Evolutionary conservation across 2,329 filamentous ascomycete species (phyloP).

Genomic region (Pestalotiopsis sp.): DNA sequence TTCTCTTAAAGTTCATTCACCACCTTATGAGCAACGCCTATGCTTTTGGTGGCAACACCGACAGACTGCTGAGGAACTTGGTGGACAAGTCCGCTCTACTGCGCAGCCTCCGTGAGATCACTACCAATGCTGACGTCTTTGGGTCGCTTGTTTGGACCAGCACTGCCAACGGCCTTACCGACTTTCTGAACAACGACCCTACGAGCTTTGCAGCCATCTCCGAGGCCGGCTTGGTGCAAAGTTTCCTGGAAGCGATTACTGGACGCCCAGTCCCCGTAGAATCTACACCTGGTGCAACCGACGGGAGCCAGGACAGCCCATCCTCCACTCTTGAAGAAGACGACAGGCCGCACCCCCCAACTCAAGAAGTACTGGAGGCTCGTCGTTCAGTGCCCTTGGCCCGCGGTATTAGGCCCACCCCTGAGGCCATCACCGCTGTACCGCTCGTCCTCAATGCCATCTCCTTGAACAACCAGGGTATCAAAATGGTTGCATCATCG

Average conservation of each 20-base stretch:
- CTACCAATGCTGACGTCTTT: conserved; percentile 77
- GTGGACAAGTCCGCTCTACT: conserved; percentile 91
- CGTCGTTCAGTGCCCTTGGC: conserved; percentile 53
- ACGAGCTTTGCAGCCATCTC: conserved; percentile 96
- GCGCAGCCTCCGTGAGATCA: conserved; percentile 76
- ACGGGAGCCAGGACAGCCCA: conserved; percentile 40
- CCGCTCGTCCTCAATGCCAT: conserved; percentile 91
- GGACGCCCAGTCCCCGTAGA: conserved; percentile 47
- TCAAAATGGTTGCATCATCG: conserved; percentile 85
- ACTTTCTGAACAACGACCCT: conserved; percentile 98
- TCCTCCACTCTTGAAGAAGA: conserved; percentile 41
- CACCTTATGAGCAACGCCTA: conserved; percentile 86
- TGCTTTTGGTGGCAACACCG: conserved; percentile 75
- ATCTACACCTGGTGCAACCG: conserved; percentile 31
- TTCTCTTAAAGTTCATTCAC: conserved; percentile 93
- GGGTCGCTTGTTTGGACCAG: conserved; percentile 96
- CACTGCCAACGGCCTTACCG: conserved; percentile 86
- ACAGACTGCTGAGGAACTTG: conserved; percentile 86
- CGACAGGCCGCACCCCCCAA: conserved; percentile 54
- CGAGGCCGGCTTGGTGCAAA: conserved; percentile 88
- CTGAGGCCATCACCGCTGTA: conserved; percentile 85
- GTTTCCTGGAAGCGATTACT: conserved; percentile 81
- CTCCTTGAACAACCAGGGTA: conserved; percentile 84
- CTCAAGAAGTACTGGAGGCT: conserved; percentile 49
- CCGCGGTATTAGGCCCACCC: conserved; percentile 79